phyloP scores from a whole-genome alignment of 2,329 filamentous ascomycete species.

The Rhynchosporium graminicola region DNA sequence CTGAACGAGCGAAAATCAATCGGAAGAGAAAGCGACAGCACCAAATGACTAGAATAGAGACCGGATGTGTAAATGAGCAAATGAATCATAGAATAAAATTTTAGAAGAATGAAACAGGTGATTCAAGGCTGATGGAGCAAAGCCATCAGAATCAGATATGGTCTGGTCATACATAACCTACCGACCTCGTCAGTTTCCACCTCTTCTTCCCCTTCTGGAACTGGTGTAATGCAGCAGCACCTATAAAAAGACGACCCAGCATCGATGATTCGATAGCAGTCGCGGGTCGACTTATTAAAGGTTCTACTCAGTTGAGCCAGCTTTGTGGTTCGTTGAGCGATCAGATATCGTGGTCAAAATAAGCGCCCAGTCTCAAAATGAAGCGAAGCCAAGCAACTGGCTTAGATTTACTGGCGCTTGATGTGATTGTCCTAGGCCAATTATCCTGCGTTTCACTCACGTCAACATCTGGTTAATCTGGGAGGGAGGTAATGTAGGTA shows the following conservation, averaged over 20 bases:
- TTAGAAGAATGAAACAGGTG: conserved; percentile 32
- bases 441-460: conserved; percentile 14
- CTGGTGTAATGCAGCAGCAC: conserved; percentile 18
- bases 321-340: conserved; percentile 30
- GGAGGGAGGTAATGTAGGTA: too few species aligned
- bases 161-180: neutral
- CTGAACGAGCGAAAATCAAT: conserved; percentile 8
- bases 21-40: conserved; percentile 9
- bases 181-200: neutral
- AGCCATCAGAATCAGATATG: conserved; percentile 21
- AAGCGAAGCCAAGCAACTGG: too few species aligned
- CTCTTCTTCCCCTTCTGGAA: neutral
- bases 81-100: conserved; percentile 11
- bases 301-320: conserved; percentile 21
- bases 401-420: conserved; percentile 27
- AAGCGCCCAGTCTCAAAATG: conserved; percentile 33
- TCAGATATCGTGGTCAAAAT: conserved; percentile 25
- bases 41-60: conserved; percentile 9
- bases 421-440: conserved; percentile 20
- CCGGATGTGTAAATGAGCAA: conserved; percentile 19
- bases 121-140: conserved; percentile 29
- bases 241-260: conserved; percentile 26
- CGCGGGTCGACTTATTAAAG: conserved; percentile 27
- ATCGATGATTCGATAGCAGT: conserved; percentile 37
- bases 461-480: neutral